Conservation (phyloP, 371 early-diverging fungal species). For the Apophysomyces sp. region DNA sequence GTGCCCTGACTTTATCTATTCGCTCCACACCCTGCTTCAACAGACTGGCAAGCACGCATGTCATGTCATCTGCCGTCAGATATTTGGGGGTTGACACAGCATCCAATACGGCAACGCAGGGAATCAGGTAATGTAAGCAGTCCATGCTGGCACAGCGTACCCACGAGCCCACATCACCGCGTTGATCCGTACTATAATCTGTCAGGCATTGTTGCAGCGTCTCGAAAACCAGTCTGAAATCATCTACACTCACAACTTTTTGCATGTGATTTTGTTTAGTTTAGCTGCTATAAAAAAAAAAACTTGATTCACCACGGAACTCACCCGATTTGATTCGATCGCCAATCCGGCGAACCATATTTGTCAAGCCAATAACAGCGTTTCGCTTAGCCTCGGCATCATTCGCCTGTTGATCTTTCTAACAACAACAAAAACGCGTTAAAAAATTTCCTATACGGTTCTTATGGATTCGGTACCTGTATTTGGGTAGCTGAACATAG, state of each 20-base stretch:
- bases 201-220: conserved; percentile 60
- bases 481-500: conserved; percentile 27
- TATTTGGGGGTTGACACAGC: conserved; percentile 21
- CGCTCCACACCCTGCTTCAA: conserved; percentile 79
- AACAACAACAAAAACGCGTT: conserved; percentile 1
- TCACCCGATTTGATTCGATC: conserved; percentile 45
- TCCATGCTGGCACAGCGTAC: conserved; percentile 77
- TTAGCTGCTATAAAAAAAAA: conserved; percentile 23
- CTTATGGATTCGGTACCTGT: conserved; percentile 37
- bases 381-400: conserved; percentile 76
- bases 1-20: conserved; percentile 76
- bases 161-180: conserved; percentile 97
- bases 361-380: conserved; percentile 55
- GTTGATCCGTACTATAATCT: conserved; percentile 86
- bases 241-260: conserved; percentile 3
- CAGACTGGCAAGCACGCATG: conserved; percentile 44
- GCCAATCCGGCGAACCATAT: conserved; percentile 37
- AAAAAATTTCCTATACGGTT: too few relatives aligned
- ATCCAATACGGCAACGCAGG: conserved; percentile 43
- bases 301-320: neutral
- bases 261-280: conserved; percentile 11
- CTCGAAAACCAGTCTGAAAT: conserved; percentile 43
- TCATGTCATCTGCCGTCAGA: conserved; percentile 16
- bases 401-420: conserved; percentile 37
- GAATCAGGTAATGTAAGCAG: conserved; percentile 50